phyloP scores from a whole-genome alignment of 1,284 basidiomycete species.

The Trametes hirsuta region DNA sequence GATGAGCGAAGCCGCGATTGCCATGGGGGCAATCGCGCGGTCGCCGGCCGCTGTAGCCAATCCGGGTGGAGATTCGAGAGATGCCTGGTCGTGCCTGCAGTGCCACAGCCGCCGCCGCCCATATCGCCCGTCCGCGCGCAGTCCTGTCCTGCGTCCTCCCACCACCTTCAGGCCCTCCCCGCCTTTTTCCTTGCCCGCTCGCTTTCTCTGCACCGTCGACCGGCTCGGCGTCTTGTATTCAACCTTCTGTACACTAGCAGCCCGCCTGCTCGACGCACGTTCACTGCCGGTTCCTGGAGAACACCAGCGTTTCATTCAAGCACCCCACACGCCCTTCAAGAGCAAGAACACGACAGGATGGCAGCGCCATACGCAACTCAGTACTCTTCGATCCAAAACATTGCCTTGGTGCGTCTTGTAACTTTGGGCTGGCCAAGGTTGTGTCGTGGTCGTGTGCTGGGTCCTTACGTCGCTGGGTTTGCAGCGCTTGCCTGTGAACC shows the following conservation, averaged over 20 bases:
- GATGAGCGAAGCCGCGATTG: constrained; percentile 7
- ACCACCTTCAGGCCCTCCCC: constrained; percentile 1
- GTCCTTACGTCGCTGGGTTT: no score
- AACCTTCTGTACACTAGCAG: constrained; percentile 21
- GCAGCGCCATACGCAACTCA: constrained; percentile 20
- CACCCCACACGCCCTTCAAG: neutral
- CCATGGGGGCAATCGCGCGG: constrained; percentile 20
- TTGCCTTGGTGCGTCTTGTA: constrained; percentile 18
- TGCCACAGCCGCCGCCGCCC: constrained; percentile 13
- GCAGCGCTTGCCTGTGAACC: constrained; percentile 31
- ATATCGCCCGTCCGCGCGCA: constrained; percentile 8
- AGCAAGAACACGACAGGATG: constrained; percentile 16
- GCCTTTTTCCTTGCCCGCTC: constrained; percentile 11
- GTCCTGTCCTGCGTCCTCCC: constrained; percentile 4
- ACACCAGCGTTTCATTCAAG: constrained; percentile 1
- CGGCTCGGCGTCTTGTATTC: constrained; percentile 34
- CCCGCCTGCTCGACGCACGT: constrained; percentile 24
- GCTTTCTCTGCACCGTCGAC: constrained; percentile 32
- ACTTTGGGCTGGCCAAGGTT: no score
- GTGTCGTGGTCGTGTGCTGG: neutral
- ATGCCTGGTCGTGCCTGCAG: constrained; percentile 1
- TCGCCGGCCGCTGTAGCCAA: neutral
- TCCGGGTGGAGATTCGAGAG: neutral
- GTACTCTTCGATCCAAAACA: constrained; percentile 17
- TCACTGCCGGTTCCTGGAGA: constrained; percentile 23